Evolutionary conservation across 139 green algal species (phyloP), one percentile per base, ranked within the genome.

Genomic region (Chlamydomonas asymmetrica): DNA sequence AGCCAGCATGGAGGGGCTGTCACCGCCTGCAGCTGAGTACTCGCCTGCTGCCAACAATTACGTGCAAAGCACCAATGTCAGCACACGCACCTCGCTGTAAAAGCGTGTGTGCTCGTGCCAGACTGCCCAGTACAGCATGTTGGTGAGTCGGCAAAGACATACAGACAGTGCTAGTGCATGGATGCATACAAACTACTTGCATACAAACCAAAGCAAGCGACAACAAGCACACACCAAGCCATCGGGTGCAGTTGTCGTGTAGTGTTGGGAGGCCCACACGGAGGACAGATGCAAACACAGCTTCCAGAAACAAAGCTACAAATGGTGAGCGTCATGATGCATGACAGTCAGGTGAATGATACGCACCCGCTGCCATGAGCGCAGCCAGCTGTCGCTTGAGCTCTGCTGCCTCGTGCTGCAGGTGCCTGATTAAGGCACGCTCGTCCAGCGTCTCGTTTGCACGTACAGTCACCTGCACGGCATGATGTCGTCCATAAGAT

Each of bases 381-480:
- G 35, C 60, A 48, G 80, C 85, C 73, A 98, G 82, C 76, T 98
- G 93, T 29, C 71, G 74, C 69, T 90, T 82, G 16, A 98, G 89
- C 43, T 92, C 77, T 37, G 71, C 76, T 32, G 97, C 89, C 85
- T 98, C 93, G 59, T 82, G 75, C 73, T 96, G 88, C 73, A 96
- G 97, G 37, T 89, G 89, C 38, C 87, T 82, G 45, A 98, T 90
- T 29, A 98, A 80, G 9, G 85, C 86, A 16, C 80, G 85, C 56
- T 95, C 88, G 71, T 98, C 94, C 78, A 95, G 70, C 37, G 89
- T 85, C 83, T 95, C 89, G 63, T 95, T 95, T 29, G 66, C 68
- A 18, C 78, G 71, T 6, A 78, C 78, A 20, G 71, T 63, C 22
- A 86, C 74, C 49, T 79, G 76, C 35, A 70, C 59, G n/a, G 10